phyloP scores from a whole-genome alignment of 208 protist species.

The Crithidia expoeki region DNA sequence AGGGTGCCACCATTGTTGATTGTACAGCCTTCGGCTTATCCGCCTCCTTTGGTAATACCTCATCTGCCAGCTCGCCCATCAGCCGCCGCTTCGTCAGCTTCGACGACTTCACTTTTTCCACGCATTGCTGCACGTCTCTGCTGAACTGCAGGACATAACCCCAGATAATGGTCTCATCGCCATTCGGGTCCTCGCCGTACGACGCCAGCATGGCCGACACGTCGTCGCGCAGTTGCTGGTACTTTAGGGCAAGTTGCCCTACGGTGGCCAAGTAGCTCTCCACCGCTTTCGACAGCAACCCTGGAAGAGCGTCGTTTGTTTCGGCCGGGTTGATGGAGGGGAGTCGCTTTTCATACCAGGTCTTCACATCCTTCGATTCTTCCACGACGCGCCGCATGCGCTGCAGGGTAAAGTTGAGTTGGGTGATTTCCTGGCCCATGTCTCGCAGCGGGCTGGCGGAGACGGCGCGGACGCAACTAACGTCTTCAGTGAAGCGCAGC shows the following conservation, averaged over 20 bases:
- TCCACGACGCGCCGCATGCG: conserved; percentile 75
- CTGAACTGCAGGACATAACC: conserved; percentile 61
- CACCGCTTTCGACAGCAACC: conserved; percentile 34
- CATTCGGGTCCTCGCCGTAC: conserved; percentile 71
- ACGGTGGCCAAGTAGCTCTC: conserved; percentile 41
- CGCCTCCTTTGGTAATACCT: not conserved
- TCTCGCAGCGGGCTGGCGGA: conserved; percentile 53
- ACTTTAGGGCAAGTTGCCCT: conserved; percentile 58
- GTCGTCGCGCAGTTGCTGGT: conserved; percentile 71
- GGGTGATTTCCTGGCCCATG: conserved; percentile 58
- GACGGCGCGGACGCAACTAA: conserved; percentile 46
- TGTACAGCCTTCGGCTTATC: not conserved
- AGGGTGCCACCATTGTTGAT: not conserved
- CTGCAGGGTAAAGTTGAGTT: conserved; percentile 72
- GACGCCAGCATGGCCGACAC: conserved; percentile 66
- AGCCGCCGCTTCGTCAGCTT: conserved; percentile 38
- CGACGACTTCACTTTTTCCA: conserved; percentile 29
- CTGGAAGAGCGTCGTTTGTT: conserved; percentile 47
- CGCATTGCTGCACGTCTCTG: conserved; percentile 46
- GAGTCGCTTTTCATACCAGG: conserved; percentile 48
- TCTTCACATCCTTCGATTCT: conserved; percentile 45
- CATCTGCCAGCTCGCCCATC: conserved; percentile 6
- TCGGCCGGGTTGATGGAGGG: conserved; percentile 25
- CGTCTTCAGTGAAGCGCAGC: conserved; percentile 60
- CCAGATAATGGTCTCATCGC: conserved; percentile 73